Conservation (phyloP, 2,329 filamentous ascomycete genomes). For the Penicillium sp. region DNA sequence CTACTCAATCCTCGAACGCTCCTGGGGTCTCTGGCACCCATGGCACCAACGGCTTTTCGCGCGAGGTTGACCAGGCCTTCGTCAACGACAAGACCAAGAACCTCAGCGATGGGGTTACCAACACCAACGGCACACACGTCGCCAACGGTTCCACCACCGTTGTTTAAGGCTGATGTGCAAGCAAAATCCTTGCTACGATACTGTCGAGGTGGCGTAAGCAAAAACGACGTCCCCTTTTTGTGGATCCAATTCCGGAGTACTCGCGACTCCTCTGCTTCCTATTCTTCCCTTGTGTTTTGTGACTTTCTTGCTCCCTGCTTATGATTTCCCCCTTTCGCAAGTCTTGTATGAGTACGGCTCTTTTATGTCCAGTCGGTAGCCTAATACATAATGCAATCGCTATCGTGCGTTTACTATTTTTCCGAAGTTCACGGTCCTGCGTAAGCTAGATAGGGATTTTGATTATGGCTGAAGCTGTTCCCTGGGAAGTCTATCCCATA, state of each 20-base stretch:
- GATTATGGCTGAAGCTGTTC: not conserved
- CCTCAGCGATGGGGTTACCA: slow-evolving; percentile 5
- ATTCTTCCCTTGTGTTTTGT: slow-evolving; percentile 7
- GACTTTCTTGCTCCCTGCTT: not conserved
- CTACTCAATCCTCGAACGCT: not conserved
- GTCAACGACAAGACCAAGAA: slow-evolving; percentile 19
- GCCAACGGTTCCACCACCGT: slow-evolving; percentile 5
- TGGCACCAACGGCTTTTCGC: slow-evolving; percentile 24
- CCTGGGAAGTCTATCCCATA: not conserved
- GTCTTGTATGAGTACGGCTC: slow-evolving; percentile 18
- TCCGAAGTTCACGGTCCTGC: not conserved
- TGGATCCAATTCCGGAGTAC: not conserved
- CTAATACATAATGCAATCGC: slow-evolving; percentile 22
- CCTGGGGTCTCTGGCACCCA: not conserved
- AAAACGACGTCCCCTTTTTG: slow-evolving; percentile 1
- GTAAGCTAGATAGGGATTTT: not conserved
- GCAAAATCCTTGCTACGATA: slow-evolving; percentile 1
- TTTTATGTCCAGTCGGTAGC: slow-evolving; percentile 14
- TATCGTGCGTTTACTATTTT: slow-evolving; percentile 4
- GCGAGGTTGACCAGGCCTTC: slow-evolving; percentile 33
- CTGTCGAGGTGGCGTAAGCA: not conserved
- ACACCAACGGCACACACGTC: not conserved
- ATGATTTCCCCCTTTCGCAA: slow-evolving; percentile 25
- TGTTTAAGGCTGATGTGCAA: not conserved
- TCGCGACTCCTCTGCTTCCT: not conserved